Percentiles rank a stretch among this genome's conserved stretches.
Evolutionary conservation across 2,329 filamentous ascomycete species (phyloP).

Genomic region (Apiospora koreana): DNA sequence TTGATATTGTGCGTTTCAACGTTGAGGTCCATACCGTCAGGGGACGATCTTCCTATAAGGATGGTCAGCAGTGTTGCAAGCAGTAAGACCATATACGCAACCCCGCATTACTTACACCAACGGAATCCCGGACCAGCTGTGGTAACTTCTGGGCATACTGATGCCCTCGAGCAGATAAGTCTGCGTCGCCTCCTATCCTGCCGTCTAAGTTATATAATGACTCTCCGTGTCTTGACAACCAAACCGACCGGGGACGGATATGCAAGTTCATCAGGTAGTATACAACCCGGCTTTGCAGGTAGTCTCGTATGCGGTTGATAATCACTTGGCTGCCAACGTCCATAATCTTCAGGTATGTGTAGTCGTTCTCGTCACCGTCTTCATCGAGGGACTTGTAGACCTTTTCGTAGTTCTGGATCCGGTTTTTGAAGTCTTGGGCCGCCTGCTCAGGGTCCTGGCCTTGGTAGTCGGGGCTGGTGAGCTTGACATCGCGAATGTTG

Average conservation of each 20-base stretch:
- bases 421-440: constrained; percentile 87
- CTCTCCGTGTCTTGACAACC: constrained; percentile 94
- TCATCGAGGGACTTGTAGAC: constrained; percentile 93
- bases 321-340: constrained; percentile 94
- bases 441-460: constrained; percentile 93
- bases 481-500: constrained; percentile 98
- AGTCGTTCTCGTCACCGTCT: constrained; percentile 73
- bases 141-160: constrained; percentile 85
- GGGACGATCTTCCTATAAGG: constrained; percentile 55
- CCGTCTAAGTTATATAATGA: constrained; percentile 89
- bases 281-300: constrained; percentile 91
- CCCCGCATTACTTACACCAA: constrained; percentile 63
- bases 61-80: background rate
- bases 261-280: constrained; percentile 99
- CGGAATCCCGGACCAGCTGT: constrained; percentile 79
- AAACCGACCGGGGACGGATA: constrained; percentile 94
- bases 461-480: constrained; percentile 89
- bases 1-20: constrained; percentile 83
- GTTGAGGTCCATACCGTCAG: constrained; percentile 65
- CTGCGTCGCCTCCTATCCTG: constrained; percentile 89
- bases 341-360: constrained; percentile 97
- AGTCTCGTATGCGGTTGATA: constrained; percentile 97
- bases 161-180: constrained; percentile 82
- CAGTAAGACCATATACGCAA: background rate
- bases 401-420: constrained; percentile 96